A percentile compares a stretch with the other conserved stretches of the same genome.
These are phyloP conservation scores for Neopestalotiopsis sp. DNA, from an alignment of 2,329 filamentous ascomycete genomes.

Conservation along the genomic window DNA sequence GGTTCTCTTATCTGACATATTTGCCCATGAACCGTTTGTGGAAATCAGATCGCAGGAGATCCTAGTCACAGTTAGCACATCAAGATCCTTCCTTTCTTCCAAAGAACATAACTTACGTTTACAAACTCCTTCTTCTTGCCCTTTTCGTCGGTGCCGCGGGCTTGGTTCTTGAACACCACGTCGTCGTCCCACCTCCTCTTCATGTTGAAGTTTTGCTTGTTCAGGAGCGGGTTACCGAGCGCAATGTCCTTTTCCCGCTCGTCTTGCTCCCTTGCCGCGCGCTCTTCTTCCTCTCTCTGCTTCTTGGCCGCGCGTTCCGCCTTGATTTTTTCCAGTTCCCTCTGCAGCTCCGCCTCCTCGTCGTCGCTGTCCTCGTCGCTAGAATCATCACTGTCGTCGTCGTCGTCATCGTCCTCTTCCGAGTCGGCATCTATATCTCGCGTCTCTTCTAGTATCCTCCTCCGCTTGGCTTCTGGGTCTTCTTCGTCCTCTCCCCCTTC, in stretches of 20 bases:
- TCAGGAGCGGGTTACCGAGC: constrained; percentile 88
- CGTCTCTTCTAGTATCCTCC: constrained; percentile 86
- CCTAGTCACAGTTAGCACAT: constrained; percentile 49
- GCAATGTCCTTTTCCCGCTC: constrained; percentile 88
- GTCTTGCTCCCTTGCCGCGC: constrained; percentile 81
- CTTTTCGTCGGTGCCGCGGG: constrained; percentile 90
- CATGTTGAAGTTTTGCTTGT: constrained; percentile 86
- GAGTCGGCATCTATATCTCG: constrained; percentile 84
- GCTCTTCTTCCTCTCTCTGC: constrained; percentile 82
- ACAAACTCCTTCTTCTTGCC: constrained; percentile 92
- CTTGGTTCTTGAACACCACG: constrained; percentile 99
- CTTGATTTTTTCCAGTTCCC: constrained; percentile 94
- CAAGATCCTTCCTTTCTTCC: not conserved
- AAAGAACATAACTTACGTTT: constrained; percentile 67
- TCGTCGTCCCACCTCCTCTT: constrained; percentile 96
- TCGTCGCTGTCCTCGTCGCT: constrained; percentile 67
- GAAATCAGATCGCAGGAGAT: constrained; percentile 92
- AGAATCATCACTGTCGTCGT: constrained; percentile 62
- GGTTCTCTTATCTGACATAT: constrained; percentile 58
- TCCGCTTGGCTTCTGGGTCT: constrained; percentile 80
- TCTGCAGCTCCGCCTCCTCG: constrained; percentile 85
- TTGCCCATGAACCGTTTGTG: constrained; percentile 95
- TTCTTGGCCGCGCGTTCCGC: constrained; percentile 82
- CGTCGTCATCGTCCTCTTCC: constrained; percentile 64
- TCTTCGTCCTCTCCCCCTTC: constrained; percentile 71